These are phyloP conservation scores for Ceratocystiopsis minuta DNA, from an alignment of 2,329 filamentous ascomycete genomes.

Conservation along the genomic window DNA sequence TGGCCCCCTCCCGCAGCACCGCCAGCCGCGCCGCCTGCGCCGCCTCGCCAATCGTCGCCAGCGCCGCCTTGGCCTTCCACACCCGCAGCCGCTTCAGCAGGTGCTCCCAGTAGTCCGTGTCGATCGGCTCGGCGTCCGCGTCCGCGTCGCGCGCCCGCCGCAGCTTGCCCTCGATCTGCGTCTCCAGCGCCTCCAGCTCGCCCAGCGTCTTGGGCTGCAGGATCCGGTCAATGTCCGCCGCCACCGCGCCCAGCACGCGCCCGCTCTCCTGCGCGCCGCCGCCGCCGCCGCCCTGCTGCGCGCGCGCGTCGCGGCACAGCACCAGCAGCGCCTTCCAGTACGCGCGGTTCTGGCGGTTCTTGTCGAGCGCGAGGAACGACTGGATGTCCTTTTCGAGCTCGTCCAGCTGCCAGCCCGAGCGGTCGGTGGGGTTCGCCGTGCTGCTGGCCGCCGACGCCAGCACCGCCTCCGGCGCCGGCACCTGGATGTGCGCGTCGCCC, in stretches of 20 bases:
- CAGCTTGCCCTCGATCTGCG: slow-evolving; percentile 72
- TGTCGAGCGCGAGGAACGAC: slow-evolving; percentile 68
- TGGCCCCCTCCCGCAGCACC: slow-evolving; percentile 37
- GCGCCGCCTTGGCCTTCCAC: slow-evolving; percentile 79
- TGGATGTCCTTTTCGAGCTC: slow-evolving; percentile 70
- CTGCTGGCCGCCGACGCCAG: slow-evolving; percentile 55
- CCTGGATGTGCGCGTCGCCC: slow-evolving; percentile 50
- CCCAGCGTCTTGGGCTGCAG: slow-evolving; percentile 70
- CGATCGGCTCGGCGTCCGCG: slow-evolving; percentile 68
- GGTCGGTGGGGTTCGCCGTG: not conserved
- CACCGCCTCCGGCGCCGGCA: slow-evolving; percentile 65
- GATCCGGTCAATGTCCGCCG: slow-evolving; percentile 74
- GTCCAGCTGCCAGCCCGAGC: slow-evolving; percentile 37
- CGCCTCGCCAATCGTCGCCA: slow-evolving; percentile 59
- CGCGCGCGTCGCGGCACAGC: slow-evolving; percentile 59
- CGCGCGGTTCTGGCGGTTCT: slow-evolving; percentile 55
- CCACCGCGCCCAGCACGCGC: slow-evolving; percentile 65
- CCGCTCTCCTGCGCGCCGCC: slow-evolving; percentile 37
- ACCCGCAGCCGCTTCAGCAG: slow-evolving; percentile 67
- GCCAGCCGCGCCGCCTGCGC: slow-evolving; percentile 54
- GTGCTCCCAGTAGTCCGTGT: slow-evolving; percentile 96
- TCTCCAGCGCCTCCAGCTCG: slow-evolving; percentile 72
- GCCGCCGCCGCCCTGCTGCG: slow-evolving; percentile 33
- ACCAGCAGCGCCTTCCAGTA: slow-evolving; percentile 88
- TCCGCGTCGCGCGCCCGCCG: slow-evolving; percentile 15